Conservation (phyloP, 371 early-diverging fungal species). For the Chytridium lagenaria region DNA sequence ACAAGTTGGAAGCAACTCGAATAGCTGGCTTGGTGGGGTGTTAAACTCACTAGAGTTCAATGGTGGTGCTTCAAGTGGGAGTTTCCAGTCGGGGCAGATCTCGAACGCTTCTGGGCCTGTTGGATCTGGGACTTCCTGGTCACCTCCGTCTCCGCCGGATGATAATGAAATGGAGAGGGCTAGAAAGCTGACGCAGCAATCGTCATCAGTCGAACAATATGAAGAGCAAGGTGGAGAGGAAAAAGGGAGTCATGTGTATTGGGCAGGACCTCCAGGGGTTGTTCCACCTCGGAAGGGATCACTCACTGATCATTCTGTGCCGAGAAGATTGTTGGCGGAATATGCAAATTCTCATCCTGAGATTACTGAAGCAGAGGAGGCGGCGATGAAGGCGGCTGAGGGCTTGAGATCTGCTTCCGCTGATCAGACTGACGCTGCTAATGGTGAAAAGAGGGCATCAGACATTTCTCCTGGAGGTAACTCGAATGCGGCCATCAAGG, state of each 20-base stretch:
- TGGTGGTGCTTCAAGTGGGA: not conserved
- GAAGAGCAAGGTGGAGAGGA: not conserved
- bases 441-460: not conserved
- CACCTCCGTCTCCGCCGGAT: constrained; percentile 17
- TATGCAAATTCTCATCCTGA: not conserved
- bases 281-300: constrained; percentile 22
- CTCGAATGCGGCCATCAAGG: constrained; percentile 19
- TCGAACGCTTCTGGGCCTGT: not conserved
- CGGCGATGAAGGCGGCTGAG: not conserved
- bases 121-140: constrained; percentile 4
- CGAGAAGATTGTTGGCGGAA: constrained; percentile 9
- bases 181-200: constrained; percentile 10
- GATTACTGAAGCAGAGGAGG: constrained; percentile 8
- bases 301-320: constrained; percentile 13
- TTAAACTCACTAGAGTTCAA: constrained; percentile 10
- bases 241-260: not conserved
- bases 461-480: not conserved
- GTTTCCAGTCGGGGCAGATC: not conserved
- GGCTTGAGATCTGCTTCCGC: not conserved
- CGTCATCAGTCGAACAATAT: not conserved
- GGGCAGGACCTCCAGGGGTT: constrained; percentile 13
- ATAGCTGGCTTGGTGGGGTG: constrained; percentile 4
- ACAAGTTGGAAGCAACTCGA: not conserved
- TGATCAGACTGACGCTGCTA: not conserved
- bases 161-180: not conserved